Evolutionary conservation across 768 basidiomycete species (phyloP).

Genomic region (Strobilomyces confusus): DNA sequence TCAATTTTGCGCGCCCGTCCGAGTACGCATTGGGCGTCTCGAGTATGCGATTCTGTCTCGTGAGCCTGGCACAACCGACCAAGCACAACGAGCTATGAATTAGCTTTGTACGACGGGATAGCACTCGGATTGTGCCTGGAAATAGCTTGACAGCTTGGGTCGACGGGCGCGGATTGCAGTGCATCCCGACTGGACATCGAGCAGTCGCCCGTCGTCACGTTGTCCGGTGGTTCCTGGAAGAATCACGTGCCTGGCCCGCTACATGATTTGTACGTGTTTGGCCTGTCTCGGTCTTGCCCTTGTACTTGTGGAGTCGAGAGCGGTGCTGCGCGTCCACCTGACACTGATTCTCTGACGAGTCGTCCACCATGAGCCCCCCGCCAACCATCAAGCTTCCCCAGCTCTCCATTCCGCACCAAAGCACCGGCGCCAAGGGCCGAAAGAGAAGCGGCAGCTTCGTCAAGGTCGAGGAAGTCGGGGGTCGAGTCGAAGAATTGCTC

Average conservation of each 20-base stretch:
- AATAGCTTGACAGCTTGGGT: too few relatives aligned
- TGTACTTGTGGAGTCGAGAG: neutral
- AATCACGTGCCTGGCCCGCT: conserved; percentile 15
- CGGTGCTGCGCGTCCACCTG: neutral
- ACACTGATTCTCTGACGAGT: neutral
- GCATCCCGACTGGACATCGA: too few relatives aligned
- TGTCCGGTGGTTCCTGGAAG: neutral
- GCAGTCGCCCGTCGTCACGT: neutral
- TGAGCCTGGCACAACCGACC: too few relatives aligned
- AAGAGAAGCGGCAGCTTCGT: conserved; percentile 71
- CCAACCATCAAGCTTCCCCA: conserved; percentile 54
- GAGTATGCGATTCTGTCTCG: too few relatives aligned
- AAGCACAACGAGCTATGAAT: too few relatives aligned
- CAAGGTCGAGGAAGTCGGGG: conserved; percentile 81
- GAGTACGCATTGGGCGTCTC: too few relatives aligned
- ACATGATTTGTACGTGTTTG: conserved; percentile 17
- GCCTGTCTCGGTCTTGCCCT: neutral
- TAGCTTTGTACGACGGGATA: too few relatives aligned
- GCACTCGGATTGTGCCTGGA: too few relatives aligned
- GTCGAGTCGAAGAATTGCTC: conserved; percentile 66
- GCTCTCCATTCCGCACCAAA: conserved; percentile 32
- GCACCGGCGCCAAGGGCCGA: conserved; percentile 39
- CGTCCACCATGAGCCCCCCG: conserved; percentile 43
- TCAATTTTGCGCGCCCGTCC: too few relatives aligned
- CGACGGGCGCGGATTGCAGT: too few relatives aligned